Conservation (phyloP, 2,329 filamentous ascomycete genomes). For the Zalaria sp. region DNA sequence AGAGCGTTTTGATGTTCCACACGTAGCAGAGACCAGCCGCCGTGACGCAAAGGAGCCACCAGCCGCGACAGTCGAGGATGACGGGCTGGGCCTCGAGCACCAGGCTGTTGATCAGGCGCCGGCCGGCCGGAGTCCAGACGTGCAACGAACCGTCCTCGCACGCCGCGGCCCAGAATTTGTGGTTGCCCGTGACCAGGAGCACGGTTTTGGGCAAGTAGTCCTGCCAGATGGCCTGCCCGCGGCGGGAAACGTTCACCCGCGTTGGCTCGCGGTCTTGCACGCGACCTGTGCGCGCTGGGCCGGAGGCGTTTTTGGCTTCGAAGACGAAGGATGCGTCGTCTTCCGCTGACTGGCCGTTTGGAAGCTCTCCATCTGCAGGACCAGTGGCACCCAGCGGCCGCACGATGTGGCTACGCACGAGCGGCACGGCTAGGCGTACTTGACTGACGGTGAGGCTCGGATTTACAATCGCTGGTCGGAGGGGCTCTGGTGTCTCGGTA, state of each 20-base stretch:
- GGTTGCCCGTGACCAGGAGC: slow-evolving; percentile 80
- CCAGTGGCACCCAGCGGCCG: slow-evolving; percentile 56
- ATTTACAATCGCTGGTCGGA: slow-evolving; percentile 76
- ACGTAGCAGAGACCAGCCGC: slow-evolving; percentile 82
- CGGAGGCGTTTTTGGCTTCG: slow-evolving; percentile 72
- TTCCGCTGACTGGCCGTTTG: slow-evolving; percentile 19
- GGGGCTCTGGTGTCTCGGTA: slow-evolving; percentile 61
- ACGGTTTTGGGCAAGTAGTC: slow-evolving; percentile 81
- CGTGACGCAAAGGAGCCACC: slow-evolving; percentile 82
- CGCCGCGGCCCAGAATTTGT: slow-evolving; percentile 79
- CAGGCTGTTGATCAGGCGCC: slow-evolving; percentile 70
- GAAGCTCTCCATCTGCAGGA: slow-evolving; percentile 31
- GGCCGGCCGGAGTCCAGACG: slow-evolving; percentile 82
- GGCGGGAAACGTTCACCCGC: slow-evolving; percentile 66
- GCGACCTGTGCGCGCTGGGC: slow-evolving; percentile 44
- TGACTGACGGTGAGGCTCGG: slow-evolving; percentile 72
- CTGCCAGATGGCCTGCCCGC: slow-evolving; percentile 75
- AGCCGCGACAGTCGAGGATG: slow-evolving; percentile 77
- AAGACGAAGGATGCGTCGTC: slow-evolving; percentile 55
- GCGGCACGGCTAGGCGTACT: slow-evolving; percentile 73
- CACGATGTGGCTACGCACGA: slow-evolving; percentile 68
- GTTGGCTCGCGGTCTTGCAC: slow-evolving; percentile 63
- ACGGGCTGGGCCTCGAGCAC: slow-evolving; percentile 87
- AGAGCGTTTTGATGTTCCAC: slow-evolving; percentile 78
- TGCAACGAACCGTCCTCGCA: slow-evolving; percentile 88